A percentile compares a stretch with the other conserved stretches of the same genome.
These are phyloP conservation scores for Zygotorulaspora chibaensis DNA, from an alignment of 805 yeast genomes.

Conservation along the genomic window DNA sequence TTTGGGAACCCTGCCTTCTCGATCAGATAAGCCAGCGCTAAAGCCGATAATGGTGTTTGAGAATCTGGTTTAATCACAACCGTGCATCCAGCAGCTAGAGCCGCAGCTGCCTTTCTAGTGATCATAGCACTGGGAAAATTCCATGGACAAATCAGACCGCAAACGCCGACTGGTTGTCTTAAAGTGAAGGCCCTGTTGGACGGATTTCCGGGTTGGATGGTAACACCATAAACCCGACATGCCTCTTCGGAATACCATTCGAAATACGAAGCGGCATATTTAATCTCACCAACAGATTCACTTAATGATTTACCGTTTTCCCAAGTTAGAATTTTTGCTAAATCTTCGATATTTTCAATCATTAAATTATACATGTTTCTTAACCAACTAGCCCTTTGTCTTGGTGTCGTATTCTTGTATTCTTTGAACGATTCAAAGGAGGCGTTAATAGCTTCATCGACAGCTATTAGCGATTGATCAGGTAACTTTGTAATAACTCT, in stretches of 20 bases:
- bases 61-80: slow-evolving; percentile 58
- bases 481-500: slow-evolving; percentile 55
- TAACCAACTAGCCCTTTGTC: slow-evolving; percentile 48
- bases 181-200: slow-evolving; percentile 49
- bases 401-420: slow-evolving; percentile 45
- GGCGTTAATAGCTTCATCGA: slow-evolving; percentile 51
- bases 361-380: slow-evolving; percentile 48
- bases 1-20: slow-evolving; percentile 59
- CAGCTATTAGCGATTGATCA: slow-evolving; percentile 54
- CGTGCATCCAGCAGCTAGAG: slow-evolving; percentile 63
- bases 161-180: slow-evolving; percentile 61
- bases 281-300: slow-evolving; percentile 53
- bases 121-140: slow-evolving; percentile 68
- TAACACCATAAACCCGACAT: slow-evolving; percentile 50
- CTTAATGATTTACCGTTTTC: slow-evolving; percentile 57
- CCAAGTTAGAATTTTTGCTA: slow-evolving; percentile 53
- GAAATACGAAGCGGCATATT: slow-evolving; percentile 66
- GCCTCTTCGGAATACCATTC: slow-evolving; percentile 83
- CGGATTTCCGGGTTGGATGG: slow-evolving; percentile 51
- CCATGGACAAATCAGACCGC: slow-evolving; percentile 62
- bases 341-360: slow-evolving; percentile 52
- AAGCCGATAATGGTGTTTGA: slow-evolving; percentile 56
- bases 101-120: slow-evolving; percentile 61
- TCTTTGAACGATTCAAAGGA: slow-evolving; percentile 45
- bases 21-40: slow-evolving; percentile 52